phyloP scores from a whole-genome alignment of 495 filamentous ascomycete species.

The Penicillium turbatum region DNA sequence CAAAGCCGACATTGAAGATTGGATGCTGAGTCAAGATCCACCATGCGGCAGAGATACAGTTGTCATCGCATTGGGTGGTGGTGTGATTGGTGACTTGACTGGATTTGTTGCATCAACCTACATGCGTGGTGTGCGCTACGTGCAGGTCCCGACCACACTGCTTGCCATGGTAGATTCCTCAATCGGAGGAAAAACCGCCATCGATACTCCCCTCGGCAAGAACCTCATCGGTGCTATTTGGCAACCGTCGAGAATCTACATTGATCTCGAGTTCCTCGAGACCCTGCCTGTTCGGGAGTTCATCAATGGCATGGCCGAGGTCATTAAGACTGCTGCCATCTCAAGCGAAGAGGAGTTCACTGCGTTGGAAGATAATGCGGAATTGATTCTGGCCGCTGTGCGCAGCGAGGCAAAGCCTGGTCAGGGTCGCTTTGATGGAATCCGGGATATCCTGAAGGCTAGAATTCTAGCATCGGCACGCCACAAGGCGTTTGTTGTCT shows the following conservation, averaged over 20 bases:
- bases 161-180: constrained; percentile 98
- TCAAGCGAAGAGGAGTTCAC: constrained; percentile 88
- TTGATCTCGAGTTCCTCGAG: constrained; percentile 89
- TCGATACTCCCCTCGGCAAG: constrained; percentile 95
- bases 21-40: constrained; percentile 77
- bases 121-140: constrained; percentile 94
- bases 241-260: constrained; percentile 90
- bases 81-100: constrained; percentile 96
- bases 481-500: constrained; percentile 91
- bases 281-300: constrained; percentile 89
- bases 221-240: constrained; percentile 95
- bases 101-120: constrained; percentile 96
- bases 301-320: constrained; percentile 98
- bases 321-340: constrained; percentile 96
- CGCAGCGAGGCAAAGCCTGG: constrained; percentile 52
- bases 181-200: constrained; percentile 97
- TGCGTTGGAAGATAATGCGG: constrained; percentile 75
- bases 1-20: constrained; percentile 94
- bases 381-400: constrained; percentile 66
- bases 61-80: constrained; percentile 91
- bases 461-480: constrained; percentile 83
- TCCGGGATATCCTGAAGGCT: constrained; percentile 74
- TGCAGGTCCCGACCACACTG: constrained; percentile 93
- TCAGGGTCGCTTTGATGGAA: constrained; percentile 57
- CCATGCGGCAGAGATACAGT: constrained; percentile 90